A percentile compares a stretch with the other conserved stretches of the same genome.
Evolutionary conservation across 306 rosid species (phyloP).

Genomic region (Mucuna pruriens): DNA sequence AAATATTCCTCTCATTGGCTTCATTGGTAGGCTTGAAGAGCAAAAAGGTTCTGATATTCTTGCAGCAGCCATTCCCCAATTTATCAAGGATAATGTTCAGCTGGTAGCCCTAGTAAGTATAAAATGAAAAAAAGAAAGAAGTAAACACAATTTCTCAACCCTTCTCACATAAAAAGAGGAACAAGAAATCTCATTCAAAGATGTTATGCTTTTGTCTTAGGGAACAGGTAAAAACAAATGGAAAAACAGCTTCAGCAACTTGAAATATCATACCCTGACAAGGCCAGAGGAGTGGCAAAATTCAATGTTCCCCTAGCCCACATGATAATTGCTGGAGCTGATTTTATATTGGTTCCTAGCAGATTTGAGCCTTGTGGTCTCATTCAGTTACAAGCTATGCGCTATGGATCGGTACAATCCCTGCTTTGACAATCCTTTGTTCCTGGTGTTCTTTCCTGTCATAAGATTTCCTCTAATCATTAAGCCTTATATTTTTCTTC

Average conservation of each 20-base stretch:
- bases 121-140: background rate
- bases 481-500: constrained; percentile 8
- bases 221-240: constrained; percentile 84
- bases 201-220: constrained; percentile 45
- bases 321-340: constrained; percentile 82
- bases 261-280: constrained; percentile 63
- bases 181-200: constrained; percentile 20
- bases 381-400: constrained; percentile 89
- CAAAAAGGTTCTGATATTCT: constrained; percentile 98
- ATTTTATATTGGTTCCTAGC: constrained; percentile 74
- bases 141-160: background rate
- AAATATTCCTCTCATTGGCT: constrained; percentile 76
- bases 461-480: background rate
- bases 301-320: constrained; percentile 83
- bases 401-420: constrained; percentile 69
- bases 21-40: constrained; percentile 96
- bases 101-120: constrained; percentile 80
- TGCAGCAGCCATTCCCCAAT: constrained; percentile 74
- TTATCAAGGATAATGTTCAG: constrained; percentile 67
- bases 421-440: background rate
- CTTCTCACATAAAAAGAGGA: background rate
- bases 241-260: constrained; percentile 77
- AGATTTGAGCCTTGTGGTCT: constrained; percentile 92
- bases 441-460: background rate
- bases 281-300: constrained; percentile 79